Base-by-base conservation (phyloP, 495 filamentous ascomycete genomes). In the Aspergillus baeticus region DNA sequence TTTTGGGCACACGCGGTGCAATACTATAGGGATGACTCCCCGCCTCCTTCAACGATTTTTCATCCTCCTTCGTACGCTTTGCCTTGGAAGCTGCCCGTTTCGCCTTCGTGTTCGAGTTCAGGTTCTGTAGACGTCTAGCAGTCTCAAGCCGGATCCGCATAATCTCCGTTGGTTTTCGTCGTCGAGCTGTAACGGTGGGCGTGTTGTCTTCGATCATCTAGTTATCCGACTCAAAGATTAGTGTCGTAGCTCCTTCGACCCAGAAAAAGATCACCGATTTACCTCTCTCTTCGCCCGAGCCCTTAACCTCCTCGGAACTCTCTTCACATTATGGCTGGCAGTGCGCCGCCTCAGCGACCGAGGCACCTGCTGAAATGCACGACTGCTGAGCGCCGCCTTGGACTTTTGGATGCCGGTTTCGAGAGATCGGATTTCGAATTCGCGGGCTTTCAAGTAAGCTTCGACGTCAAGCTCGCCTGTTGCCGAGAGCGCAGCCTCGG, bases 251-350 rank as follows among this genome's bases (percentile, higher is more conserved):
- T 14, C n/a, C 10, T 20, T 42, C n/a, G 20, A 49, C 20, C 0
- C 14, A 29, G 6, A 33, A 41, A 13, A 48, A 18, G 23, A 21
- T 10, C 7, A 47, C 39, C 13, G 39, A 64, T 63, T 43, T 70
- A 86, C 83, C 78, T 98, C 94, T 64, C 79, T 81, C 61, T 74
- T 82, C 2, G 89, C 91, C 63, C 89, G 78, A 22, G 65, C 74
- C 54, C 86, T 81, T 60, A 98, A 73, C 59, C 89, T 76, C 63
- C 84, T 88, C 22, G 94, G 94, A n/a, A 98, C 87, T 49, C 85
- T 81, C 72, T 95, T 96, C 39, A 88, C 87, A 83, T 98, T 96
- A 69, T 98, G 94, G 68, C 91, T 95, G 18, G 92, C 94, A 0
- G 94, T 96, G 59, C 94, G 80, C 51, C 94, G 78, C 44, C 94